These are phyloP conservation scores for Bathelium albidoporum DNA, from an alignment of 495 filamentous ascomycete genomes.

Conservation along the genomic window DNA sequence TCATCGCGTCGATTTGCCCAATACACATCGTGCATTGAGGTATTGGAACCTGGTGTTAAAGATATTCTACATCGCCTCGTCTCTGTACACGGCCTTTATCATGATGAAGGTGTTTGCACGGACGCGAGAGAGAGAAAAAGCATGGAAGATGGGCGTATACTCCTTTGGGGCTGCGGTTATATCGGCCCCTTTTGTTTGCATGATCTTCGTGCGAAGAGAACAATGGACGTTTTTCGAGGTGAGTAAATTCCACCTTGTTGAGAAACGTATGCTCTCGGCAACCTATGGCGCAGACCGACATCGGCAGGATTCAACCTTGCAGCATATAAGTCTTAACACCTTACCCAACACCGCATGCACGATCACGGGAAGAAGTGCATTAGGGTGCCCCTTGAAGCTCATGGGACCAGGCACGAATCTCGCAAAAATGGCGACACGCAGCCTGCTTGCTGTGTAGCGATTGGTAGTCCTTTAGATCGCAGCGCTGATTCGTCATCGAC, in stretches of 20 bases:
- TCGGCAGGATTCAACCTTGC: not conserved
- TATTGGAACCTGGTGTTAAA: slow-evolving; percentile 69
- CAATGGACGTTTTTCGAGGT: slow-evolving; percentile 47
- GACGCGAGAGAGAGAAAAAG: slow-evolving; percentile 77
- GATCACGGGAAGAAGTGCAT: not conserved
- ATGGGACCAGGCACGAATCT: not conserved
- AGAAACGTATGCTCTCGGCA: not conserved
- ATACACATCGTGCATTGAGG: slow-evolving; percentile 28
- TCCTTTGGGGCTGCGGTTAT: slow-evolving; percentile 50
- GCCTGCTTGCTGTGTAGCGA: not conserved
- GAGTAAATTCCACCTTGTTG: slow-evolving; percentile 17
- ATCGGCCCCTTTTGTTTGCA: slow-evolving; percentile 54
- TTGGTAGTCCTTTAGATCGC: not conserved
- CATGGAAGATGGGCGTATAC: slow-evolving; percentile 72
- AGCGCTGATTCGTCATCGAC: not conserved
- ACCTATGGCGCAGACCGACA: not conserved
- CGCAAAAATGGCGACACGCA: not conserved
- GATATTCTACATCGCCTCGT: slow-evolving; percentile 73
- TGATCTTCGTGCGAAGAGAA: slow-evolving; percentile 43
- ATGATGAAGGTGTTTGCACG: slow-evolving; percentile 83
- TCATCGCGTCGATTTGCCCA: slow-evolving; percentile 9
- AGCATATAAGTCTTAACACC: too few relatives aligned
- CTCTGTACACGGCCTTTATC: slow-evolving; percentile 75
- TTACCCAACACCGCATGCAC: not conserved
- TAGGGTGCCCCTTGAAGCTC: not conserved